phyloP scores from a whole-genome alignment of 2,329 filamentous ascomycete genomes.

The Venturia nashicola region DNA sequence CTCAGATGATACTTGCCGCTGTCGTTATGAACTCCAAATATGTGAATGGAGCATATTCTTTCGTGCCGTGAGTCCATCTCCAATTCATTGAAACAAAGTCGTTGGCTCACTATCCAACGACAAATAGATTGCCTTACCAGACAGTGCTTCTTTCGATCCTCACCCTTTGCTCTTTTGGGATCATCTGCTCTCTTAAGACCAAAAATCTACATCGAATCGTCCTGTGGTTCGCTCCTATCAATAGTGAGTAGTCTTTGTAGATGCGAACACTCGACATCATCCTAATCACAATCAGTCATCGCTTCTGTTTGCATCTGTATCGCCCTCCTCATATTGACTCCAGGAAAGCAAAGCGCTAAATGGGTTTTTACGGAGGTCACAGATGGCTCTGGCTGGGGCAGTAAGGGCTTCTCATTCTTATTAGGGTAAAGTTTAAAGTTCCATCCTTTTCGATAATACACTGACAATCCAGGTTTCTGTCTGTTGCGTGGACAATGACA shows the following conservation, averaged over 20 bases:
- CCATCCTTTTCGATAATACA: constrained; percentile 21
- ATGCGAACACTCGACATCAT: neutral
- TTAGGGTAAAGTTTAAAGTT: constrained; percentile 34
- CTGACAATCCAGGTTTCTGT: constrained; percentile 30
- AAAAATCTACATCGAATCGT: constrained; percentile 47
- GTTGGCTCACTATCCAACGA: neutral
- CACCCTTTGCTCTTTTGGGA: constrained; percentile 42
- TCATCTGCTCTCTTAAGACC: constrained; percentile 52
- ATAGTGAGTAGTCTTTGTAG: constrained; percentile 28
- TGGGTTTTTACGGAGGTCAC: constrained; percentile 51
- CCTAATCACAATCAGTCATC: constrained; percentile 28
- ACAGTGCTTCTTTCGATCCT: constrained; percentile 47
- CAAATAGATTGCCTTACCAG: constrained; percentile 40
- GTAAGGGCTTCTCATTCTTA: constrained; percentile 48
- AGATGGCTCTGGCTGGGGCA: constrained; percentile 51
- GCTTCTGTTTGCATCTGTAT: constrained; percentile 50
- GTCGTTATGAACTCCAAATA: constrained; percentile 48
- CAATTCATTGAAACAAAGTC: no score
- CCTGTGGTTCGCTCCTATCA: constrained; percentile 55
- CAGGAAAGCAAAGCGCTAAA: constrained; percentile 43
- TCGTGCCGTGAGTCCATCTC: constrained; percentile 39
- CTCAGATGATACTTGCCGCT: constrained; percentile 51
- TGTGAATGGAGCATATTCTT: constrained; percentile 38
- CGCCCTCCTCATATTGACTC: constrained; percentile 44
- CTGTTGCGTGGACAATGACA: constrained; percentile 53